Evolutionary conservation across 2,329 filamentous ascomycete genomes (phyloP).

Genomic region (Sporothrix luriei): DNA sequence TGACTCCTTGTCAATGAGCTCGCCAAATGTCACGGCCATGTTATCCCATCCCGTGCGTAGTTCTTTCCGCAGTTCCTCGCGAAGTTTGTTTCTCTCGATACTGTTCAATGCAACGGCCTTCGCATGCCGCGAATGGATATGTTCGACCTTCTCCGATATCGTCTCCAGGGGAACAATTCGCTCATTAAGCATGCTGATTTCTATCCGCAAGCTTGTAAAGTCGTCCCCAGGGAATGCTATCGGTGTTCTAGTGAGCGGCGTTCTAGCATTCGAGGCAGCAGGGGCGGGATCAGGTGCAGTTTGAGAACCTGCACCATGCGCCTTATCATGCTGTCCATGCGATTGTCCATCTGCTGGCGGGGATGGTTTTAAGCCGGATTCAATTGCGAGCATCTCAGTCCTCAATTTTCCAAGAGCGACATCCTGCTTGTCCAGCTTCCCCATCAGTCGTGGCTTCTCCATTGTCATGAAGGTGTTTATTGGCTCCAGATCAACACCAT

Average conservation of each 20-base stretch:
- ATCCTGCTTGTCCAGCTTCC: constrained; percentile 17
- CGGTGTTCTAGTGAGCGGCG: not conserved
- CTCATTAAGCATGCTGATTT: constrained; percentile 32
- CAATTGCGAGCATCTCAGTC: constrained; percentile 11
- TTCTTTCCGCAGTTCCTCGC: not conserved
- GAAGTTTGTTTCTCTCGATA: not conserved
- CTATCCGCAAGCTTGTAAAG: constrained; percentile 31
- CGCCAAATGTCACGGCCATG: constrained; percentile 26
- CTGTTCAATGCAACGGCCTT: not conserved
- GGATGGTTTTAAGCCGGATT: not conserved
- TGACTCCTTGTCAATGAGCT: constrained; percentile 15
- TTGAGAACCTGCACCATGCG: not conserved
- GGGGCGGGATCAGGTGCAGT: not conserved
- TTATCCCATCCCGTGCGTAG: not conserved
- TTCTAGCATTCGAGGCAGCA: not conserved
- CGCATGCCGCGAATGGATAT: constrained; percentile 14
- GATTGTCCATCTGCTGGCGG: not conserved
- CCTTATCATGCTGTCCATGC: not conserved
- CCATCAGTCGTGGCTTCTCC: constrained; percentile 13
- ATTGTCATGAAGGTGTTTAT: constrained; percentile 21
- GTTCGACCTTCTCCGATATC: not conserved
- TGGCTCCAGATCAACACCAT: not conserved
- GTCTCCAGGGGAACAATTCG: constrained; percentile 16
- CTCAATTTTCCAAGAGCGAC: not conserved
- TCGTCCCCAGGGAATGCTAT: constrained; percentile 35